phyloP scores from a whole-genome alignment of 2,329 filamentous ascomycete genomes.

The Cladosporium sp. region DNA sequence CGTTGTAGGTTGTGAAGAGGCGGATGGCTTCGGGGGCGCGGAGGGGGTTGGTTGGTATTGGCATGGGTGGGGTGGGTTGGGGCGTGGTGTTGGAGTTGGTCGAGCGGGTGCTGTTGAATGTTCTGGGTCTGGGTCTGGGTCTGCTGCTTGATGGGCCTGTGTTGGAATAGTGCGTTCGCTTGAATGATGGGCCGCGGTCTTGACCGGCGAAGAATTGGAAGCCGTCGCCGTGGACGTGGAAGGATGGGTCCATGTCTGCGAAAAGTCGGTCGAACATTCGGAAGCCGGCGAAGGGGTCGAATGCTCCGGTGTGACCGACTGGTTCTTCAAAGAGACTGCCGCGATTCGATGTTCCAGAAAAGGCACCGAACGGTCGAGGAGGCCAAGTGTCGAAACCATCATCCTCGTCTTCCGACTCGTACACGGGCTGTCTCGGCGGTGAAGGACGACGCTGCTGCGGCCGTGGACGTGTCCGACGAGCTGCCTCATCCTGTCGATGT shows the following conservation, averaged over 20 bases:
- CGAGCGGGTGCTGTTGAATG: conserved; percentile 13
- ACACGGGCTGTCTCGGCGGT: conserved; percentile 1
- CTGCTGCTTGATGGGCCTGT: neutral
- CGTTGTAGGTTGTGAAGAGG: too few relatives aligned
- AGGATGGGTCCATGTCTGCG: neutral
- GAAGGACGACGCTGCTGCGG: neutral
- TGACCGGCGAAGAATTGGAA: neutral
- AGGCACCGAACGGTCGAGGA: neutral
- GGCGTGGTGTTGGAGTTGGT: conserved; percentile 5
- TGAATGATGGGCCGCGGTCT: neutral
- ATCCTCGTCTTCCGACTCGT: neutral
- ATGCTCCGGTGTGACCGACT: neutral
- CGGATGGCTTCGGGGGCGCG: too few relatives aligned
- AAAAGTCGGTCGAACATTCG: conserved; percentile 11
- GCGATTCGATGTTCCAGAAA: neutral
- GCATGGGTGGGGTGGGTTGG: conserved; percentile 10
- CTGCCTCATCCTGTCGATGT: neutral
- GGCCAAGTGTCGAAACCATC: neutral
- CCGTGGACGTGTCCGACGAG: neutral
- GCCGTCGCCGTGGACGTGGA: conserved; percentile 1
- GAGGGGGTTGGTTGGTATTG: too few relatives aligned
- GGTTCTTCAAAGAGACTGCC: neutral
- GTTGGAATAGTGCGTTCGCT: neutral
- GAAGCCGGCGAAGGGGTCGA: conserved; percentile 6
- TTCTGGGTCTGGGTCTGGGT: conserved; percentile 17